Base-by-base conservation (phyloP, 2,329 filamentous ascomycete species). In the Fusarium sp. region DNA sequence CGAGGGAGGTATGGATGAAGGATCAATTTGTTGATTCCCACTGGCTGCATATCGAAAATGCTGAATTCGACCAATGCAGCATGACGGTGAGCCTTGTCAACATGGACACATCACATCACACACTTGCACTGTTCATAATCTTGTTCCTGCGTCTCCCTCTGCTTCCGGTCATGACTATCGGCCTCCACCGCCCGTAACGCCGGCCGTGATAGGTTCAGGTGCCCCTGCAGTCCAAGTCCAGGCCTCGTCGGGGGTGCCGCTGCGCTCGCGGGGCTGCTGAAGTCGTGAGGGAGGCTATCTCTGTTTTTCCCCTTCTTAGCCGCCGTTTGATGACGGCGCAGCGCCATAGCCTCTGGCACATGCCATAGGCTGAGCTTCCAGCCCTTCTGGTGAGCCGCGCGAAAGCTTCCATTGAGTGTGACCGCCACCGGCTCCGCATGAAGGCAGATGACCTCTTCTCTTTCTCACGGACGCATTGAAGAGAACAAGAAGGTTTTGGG, bases 361-460 rank as follows among this genome's bases (percentile, higher is more conserved):
- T 60, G 55, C 44, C 36, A 62, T 50, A 61, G 59, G 46, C 66
- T 70, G 66, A 65, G 58, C 58, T 68, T 61, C 60, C 67, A 72
- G 64, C 69, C 64, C 56, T 57, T 58, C 36, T 51, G 33, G 33
- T n/a, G 57, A 60, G 42, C 40, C 44, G 42, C 46, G 42, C 20
- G 31, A 70, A 67, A 65, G 58, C 25, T 27, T 27, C 25, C 25
- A 56, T 56, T 57, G 40, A 34, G 46, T 61, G 29, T 62, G 33
- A 40, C 40, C 55, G 31, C 58, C 55, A 60, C 29, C 25, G 51
- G 53, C 49, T 18, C 56, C 44, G 57, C 57, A 46, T 20, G 23
- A 7, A 27, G 50, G 61, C 56, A 60, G 13, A 57, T 49, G 42
- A 57, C 38, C 31, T 23, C 16, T 40, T 14, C 10, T 31, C 4